Evolutionary conservation across 257 asterid species (phyloP).

Genomic region (Solanum acaule): DNA sequence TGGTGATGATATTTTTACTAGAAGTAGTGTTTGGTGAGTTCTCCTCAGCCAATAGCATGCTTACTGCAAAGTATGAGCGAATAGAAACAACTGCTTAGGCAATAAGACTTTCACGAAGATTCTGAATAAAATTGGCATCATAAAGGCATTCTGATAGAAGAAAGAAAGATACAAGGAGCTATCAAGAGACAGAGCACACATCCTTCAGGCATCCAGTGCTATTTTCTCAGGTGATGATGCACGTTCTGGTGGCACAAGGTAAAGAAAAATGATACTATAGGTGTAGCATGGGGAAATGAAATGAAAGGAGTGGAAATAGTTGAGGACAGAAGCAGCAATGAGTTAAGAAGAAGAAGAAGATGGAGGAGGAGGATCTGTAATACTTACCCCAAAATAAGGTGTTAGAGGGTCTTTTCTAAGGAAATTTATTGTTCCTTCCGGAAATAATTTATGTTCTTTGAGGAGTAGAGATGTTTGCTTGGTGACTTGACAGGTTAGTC

Average conservation of each 20-base stretch:
- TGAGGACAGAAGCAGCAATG: not conserved
- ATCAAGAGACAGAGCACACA: not conserved
- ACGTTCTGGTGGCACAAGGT: not conserved
- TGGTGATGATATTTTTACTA: not conserved
- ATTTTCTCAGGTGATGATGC: not conserved
- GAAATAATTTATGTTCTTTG: not conserved
- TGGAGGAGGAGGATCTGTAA: not conserved
- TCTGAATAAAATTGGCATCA: not conserved
- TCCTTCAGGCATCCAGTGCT: not conserved
- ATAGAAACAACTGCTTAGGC: not conserved
- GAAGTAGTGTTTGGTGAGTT: not conserved
- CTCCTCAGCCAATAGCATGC: not conserved
- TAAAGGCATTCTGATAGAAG: not conserved
- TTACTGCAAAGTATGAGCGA: not conserved
- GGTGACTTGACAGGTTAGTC: not conserved
- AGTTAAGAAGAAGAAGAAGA: not conserved
- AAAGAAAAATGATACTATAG: not conserved
- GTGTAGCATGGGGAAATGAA: not conserved
- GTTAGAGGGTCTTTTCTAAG: not conserved
- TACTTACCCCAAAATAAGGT: not conserved
- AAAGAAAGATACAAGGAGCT: not conserved
- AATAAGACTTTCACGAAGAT: not conserved
- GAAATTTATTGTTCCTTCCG: not conserved
- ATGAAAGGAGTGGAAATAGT: not conserved
- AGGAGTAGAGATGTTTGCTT: not conserved